These are phyloP conservation scores for Neurospora sp. DNA, from an alignment of 2,329 filamentous ascomycete genomes.

Conservation along the genomic window DNA sequence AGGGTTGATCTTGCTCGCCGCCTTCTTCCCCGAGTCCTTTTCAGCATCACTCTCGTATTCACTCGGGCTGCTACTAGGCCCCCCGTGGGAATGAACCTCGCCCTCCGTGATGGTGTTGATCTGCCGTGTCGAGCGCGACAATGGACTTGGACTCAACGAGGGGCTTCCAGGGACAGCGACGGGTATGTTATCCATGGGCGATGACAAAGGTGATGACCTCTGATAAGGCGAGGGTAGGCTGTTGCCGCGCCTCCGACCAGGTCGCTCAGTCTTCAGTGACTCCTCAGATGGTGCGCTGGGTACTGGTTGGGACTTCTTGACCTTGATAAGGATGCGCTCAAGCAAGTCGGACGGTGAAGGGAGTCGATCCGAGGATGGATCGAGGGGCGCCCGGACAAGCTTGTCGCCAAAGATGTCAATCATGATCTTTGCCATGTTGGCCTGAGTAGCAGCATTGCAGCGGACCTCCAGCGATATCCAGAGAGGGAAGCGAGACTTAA, in stretches of 20 bases:
- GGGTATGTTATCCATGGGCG: slow-evolving; percentile 46
- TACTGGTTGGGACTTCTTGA: slow-evolving; percentile 63
- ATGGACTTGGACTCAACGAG: slow-evolving; percentile 40
- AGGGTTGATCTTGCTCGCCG: slow-evolving; percentile 76
- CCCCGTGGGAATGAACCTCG: slow-evolving; percentile 36
- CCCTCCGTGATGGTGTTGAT: slow-evolving; percentile 50
- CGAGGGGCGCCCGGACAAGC: slow-evolving; percentile 66
- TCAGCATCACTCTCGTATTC: slow-evolving; percentile 66
- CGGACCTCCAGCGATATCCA: slow-evolving; percentile 96
- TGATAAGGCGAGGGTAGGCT: slow-evolving; percentile 73
- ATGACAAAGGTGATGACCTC: slow-evolving; percentile 49
- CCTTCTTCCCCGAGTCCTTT: slow-evolving; percentile 43
- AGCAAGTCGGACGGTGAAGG: slow-evolving; percentile 82
- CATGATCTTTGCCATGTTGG: slow-evolving; percentile 83
- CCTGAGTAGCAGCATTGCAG: slow-evolving; percentile 74
- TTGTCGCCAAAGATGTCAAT: slow-evolving; percentile 71
- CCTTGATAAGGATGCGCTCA: slow-evolving; percentile 81
- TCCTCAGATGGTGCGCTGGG: slow-evolving; percentile 26
- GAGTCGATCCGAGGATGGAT: slow-evolving; percentile 55
- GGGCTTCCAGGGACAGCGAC: slow-evolving; percentile 46
- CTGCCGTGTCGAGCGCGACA: slow-evolving; percentile 39
- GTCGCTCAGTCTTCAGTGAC: slow-evolving; percentile 31
- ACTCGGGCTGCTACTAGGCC: slow-evolving; percentile 55
- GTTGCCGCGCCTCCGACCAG: slow-evolving; percentile 45
- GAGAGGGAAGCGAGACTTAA: slow-evolving; percentile 75